Conservation (phyloP, 768 basidiomycete genomes). For the Tulasnella sp. region DNA sequence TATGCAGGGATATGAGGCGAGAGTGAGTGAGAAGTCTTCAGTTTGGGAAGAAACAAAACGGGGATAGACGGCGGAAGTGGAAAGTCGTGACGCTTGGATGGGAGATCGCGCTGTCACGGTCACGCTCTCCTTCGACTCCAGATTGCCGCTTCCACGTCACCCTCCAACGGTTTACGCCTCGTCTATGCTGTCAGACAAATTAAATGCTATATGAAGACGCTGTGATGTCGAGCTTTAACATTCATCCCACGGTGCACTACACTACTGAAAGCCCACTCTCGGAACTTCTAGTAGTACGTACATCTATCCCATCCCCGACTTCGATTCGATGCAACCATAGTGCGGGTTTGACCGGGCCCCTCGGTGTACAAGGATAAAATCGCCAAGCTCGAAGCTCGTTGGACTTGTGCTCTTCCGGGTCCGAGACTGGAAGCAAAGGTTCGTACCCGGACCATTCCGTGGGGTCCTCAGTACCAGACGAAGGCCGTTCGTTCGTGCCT, state of each 20-base stretch:
- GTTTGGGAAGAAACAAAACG: slow-evolving; percentile 6
- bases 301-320: too few relatives aligned
- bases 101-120: slow-evolving; percentile 8
- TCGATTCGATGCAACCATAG: too few relatives aligned
- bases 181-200: neutral
- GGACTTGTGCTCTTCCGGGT: neutral
- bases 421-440: neutral
- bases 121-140: neutral
- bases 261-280: too few relatives aligned
- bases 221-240: too few relatives aligned
- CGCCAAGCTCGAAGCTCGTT: neutral
- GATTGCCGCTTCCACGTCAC: neutral
- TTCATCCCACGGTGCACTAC: too few relatives aligned
- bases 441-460: neutral
- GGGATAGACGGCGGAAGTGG: neutral
- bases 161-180: neutral
- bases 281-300: too few relatives aligned
- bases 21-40: neutral
- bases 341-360: too few relatives aligned
- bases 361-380: neutral
- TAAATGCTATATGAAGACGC: too few relatives aligned
- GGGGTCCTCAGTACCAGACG: neutral
- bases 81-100: neutral
- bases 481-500: neutral
- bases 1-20: neutral